phyloP scores from a whole-genome alignment of 306 rosid species.

The Quercus alba region DNA sequence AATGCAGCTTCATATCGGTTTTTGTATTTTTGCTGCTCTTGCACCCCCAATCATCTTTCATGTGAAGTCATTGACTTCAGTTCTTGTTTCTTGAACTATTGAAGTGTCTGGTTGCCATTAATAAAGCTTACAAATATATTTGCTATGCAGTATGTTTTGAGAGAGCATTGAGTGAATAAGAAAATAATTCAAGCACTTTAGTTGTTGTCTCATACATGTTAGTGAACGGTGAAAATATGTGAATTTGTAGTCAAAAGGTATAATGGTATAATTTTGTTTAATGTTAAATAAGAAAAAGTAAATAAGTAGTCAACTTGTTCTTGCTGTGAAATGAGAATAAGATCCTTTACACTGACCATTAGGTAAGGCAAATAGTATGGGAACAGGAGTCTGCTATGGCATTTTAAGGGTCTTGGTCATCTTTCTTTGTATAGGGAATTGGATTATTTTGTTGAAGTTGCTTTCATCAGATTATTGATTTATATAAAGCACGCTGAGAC shows the following conservation, averaged over 20 bases:
- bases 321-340: neutral
- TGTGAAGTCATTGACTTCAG: slow-evolving; percentile 93
- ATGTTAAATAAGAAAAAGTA: neutral
- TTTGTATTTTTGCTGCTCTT: slow-evolving; percentile 88
- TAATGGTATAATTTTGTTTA: neutral
- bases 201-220: neutral
- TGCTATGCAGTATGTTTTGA: neutral
- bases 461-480: neutral
- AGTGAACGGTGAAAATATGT: neutral
- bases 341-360: neutral
- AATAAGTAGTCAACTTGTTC: neutral
- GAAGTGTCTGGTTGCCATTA: slow-evolving; percentile 4
- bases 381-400: neutral
- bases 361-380: too few species aligned
- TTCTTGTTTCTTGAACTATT: slow-evolving; percentile 13
- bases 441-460: neutral
- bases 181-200: neutral
- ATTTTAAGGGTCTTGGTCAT: neutral
- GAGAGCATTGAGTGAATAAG: neutral
- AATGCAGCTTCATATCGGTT: slow-evolving; percentile 73
- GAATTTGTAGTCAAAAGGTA: neutral
- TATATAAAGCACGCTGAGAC: neutral
- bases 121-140: slow-evolving; percentile 4
- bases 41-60: slow-evolving; percentile 94
- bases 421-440: neutral